A percentile compares a stretch with the other conserved stretches of the same genome.
Evolutionary conservation across 331 rosid species (phyloP).

Genomic region (Rosa hybrid): DNA sequence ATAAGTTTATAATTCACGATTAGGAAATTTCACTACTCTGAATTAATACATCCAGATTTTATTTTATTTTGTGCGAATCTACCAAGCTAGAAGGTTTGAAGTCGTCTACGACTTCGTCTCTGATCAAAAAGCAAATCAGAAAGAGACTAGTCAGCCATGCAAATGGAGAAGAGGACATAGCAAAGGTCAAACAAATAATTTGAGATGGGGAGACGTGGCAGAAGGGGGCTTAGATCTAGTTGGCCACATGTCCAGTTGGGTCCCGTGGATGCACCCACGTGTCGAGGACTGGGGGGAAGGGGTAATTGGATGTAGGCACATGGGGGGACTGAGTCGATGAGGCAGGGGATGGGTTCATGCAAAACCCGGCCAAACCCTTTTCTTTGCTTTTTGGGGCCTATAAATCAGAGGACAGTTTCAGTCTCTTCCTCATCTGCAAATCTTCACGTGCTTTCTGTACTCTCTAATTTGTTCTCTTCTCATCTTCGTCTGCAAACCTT

Average conservation of each 20-base stretch:
- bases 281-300: constrained; percentile 5
- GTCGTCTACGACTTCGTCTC: background rate
- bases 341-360: constrained; percentile 13
- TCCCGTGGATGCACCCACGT: constrained; percentile 5
- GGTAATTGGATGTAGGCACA: constrained; percentile 40
- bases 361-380: background rate
- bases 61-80: no score
- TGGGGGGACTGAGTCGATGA: constrained; percentile 28
- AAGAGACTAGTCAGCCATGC: background rate
- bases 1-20: no score
- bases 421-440: constrained; percentile 35
- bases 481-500: constrained; percentile 43
- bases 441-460: constrained; percentile 52
- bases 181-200: constrained; percentile 1
- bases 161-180: background rate
- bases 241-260: constrained; percentile 33
- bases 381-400: constrained; percentile 38
- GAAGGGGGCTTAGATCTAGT: constrained; percentile 6
- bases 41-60: no score
- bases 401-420: constrained; percentile 35
- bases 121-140: background rate
- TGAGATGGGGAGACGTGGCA: constrained; percentile 4
- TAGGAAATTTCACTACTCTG: no score
- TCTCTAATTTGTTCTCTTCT: background rate
- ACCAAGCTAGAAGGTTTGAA: no score